Evolutionary conservation across 208 protist species (phyloP), one percentile per base, ranked within the genome.

Genomic region (Acanthamoeba castellanii): DNA sequence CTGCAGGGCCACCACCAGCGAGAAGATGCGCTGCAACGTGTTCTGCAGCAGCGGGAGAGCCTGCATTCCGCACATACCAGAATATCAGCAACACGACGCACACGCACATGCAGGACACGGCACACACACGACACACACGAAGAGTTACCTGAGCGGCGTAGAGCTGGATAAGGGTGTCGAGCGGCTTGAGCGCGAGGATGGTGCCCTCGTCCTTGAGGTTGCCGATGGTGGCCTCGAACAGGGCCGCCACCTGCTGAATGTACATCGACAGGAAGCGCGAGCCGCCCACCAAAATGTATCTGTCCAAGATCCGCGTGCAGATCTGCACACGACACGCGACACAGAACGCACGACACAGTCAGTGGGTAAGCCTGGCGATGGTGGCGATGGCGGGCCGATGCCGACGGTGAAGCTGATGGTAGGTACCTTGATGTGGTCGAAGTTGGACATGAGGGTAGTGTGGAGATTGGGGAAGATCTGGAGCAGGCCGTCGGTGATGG

Each of bases 201-300:
- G 70, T 78, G 72, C 90, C 90, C 68, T 84, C 68, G 30, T 94
- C 90, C 72, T 85, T 94, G 34, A 94, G 34, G 70, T 94, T 94
- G 72, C 90, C 90, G 30, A 94, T 82, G 18, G n/a, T 57, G 57
- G 90, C 50, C 0, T 78, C 70, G 52, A 85, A 94, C 70, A 94
- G 14, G 27, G 22, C n/a, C 32, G 25, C 70, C 92, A 94, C 70
- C 22, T 64, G 32, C n/a, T 34, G 47, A 22, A 55, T 18, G 42
- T 78, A 94, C n/a, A 50, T n/a, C 47, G 64, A 32, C 50, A 85
- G 6, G 72, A 94, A 94, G 45, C 52, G 52, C 72, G 45, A 22
- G 9, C 90, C 90, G 14, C 90, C 90, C 37, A 85, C 64, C 55
- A 94, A 25, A 7, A 94, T 25, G 72, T 94, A 94, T 27, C 90